These are phyloP conservation scores for Ogataea parapolymorpha DNA, from an alignment of 805 yeast genomes.

Conservation along the genomic window DNA sequence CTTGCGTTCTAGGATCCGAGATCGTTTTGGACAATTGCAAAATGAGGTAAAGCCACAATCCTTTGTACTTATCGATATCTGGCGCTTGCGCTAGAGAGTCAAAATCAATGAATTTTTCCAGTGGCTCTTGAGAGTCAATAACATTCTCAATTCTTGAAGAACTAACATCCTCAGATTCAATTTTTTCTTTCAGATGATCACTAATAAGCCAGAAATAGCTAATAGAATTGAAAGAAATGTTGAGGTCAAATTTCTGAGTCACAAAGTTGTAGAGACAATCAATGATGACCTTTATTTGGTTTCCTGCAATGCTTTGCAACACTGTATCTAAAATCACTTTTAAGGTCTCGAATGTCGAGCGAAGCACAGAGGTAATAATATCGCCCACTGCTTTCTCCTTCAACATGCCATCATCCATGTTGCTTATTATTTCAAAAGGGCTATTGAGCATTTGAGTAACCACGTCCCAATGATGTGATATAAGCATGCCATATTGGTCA, in stretches of 20 bases:
- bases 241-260: conserved; percentile 67
- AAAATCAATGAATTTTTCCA: conserved; percentile 13
- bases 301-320: conserved; percentile 63
- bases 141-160: conserved; percentile 11
- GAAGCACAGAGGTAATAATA: conserved; percentile 50
- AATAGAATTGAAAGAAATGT: conserved; percentile 86
- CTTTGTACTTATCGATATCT: conserved; percentile 32
- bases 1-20: conserved; percentile 67
- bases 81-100: conserved; percentile 13
- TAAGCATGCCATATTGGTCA: conserved; percentile 68
- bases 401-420: conserved; percentile 19
- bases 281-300: conserved; percentile 60
- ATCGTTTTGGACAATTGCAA: conserved; percentile 61
- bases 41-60: conserved; percentile 64
- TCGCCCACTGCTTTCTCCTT: conserved; percentile 39
- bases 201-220: conserved; percentile 92
- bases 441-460: conserved; percentile 61
- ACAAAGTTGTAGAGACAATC: conserved; percentile 73
- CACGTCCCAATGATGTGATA: conserved; percentile 62
- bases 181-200: conserved; percentile 55
- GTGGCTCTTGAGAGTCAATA: conserved; percentile 23
- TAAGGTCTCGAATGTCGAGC: conserved; percentile 75
- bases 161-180: conserved; percentile 13
- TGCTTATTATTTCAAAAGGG: conserved; percentile 48
- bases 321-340: conserved; percentile 86